Percentiles rank a stretch among this genome's conserved stretches.
These are phyloP conservation scores for Daldinia caldariorum DNA, from an alignment of 495 filamentous ascomycete species.

Conservation along the genomic window DNA sequence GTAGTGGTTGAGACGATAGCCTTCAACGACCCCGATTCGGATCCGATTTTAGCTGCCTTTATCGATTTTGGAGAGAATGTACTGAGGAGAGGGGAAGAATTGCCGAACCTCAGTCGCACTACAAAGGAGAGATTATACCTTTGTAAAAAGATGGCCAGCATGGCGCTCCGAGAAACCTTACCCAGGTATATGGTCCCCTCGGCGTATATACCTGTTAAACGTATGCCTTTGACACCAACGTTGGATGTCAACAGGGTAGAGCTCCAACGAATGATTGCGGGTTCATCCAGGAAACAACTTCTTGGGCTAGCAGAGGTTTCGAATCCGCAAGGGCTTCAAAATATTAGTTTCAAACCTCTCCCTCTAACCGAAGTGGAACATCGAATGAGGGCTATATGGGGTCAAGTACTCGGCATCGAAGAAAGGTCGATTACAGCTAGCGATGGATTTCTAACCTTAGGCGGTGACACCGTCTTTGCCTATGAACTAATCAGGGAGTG, in stretches of 20 bases:
- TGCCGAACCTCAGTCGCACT: conserved; percentile 43
- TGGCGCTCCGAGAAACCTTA: conserved; percentile 49
- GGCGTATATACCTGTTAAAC: conserved; percentile 55
- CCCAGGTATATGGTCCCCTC: conserved; percentile 51
- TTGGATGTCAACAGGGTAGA: conserved; percentile 55
- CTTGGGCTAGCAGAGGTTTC: conserved; percentile 47
- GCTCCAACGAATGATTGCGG: conserved; percentile 54
- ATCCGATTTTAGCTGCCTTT: conserved; percentile 54
- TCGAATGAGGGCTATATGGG: conserved; percentile 57
- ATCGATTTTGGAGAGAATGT: conserved; percentile 56
- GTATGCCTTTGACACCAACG: conserved; percentile 55
- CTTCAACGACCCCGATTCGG: conserved; percentile 52
- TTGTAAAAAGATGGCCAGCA: conserved; percentile 52
- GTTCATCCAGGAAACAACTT: conserved; percentile 53
- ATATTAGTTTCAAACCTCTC: conserved; percentile 52
- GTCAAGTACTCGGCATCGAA: conserved; percentile 52
- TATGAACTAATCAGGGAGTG: conserved; percentile 54
- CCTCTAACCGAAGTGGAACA: conserved; percentile 56
- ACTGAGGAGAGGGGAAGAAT: conserved; percentile 48
- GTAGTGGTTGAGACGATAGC: conserved; percentile 57
- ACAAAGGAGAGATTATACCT: conserved; percentile 53
- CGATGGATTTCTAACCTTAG: conserved; percentile 57
- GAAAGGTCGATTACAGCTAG: conserved; percentile 50
- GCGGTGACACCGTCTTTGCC: conserved; percentile 56
- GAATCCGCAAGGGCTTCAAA: conserved; percentile 48